Percentiles rank a stretch among this genome's conserved stretches.
phyloP scores from a whole-genome alignment of 768 basidiomycete species.

The Porpolomopsis calyptriformis region DNA sequence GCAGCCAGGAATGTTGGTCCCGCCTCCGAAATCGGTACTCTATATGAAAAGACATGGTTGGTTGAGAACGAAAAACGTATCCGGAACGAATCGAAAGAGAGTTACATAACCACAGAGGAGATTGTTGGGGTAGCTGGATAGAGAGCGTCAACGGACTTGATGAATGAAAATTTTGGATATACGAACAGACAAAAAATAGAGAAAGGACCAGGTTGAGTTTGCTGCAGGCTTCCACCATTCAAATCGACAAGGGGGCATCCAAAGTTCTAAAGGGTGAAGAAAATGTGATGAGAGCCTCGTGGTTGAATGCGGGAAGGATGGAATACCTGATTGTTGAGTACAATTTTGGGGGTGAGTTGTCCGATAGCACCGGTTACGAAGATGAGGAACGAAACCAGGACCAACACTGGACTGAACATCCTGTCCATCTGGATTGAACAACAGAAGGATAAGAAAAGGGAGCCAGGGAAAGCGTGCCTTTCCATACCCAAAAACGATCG shows the following conservation, averaged over 20 bases:
- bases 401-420: neutral
- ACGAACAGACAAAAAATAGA: neutral
- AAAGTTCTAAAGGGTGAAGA: neutral
- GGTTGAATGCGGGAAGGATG: neutral
- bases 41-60: neutral
- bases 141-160: neutral
- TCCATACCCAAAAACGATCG: neutral
- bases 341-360: neutral
- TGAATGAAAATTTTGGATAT: neutral
- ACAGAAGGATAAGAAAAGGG: neutral
- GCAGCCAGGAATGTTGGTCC: neutral
- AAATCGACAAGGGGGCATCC: neutral
- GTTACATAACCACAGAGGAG: neutral
- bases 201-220: neutral
- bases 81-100: neutral
- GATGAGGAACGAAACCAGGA: neutral
- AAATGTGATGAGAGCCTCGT: neutral
- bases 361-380: neutral
- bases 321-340: neutral
- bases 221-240: neutral
- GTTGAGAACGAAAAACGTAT: neutral
- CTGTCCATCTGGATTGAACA: neutral
- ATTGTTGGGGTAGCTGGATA: neutral
- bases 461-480: neutral
- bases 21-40: slow-evolving; percentile 1